These are phyloP conservation scores for Boletus bicolor DNA, from an alignment of 768 basidiomycete genomes.

Conservation along the genomic window DNA sequence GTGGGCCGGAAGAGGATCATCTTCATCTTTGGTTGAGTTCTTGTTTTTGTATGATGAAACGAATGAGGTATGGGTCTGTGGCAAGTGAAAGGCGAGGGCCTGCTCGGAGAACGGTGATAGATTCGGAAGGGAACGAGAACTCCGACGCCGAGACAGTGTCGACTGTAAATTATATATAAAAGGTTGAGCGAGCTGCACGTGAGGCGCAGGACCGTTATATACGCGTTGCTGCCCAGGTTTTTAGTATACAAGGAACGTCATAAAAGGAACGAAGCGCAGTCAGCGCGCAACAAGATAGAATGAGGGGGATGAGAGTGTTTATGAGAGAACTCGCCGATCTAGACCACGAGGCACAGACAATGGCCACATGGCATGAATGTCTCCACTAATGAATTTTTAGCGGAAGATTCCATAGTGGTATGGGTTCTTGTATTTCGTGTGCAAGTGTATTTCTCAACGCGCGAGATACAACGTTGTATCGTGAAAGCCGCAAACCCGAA, in stretches of 20 bases:
- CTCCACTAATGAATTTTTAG: neutral
- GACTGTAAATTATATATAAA: neutral
- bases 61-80: neutral
- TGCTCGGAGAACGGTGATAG: constrained; percentile 5
- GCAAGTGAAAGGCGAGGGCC: constrained; percentile 9
- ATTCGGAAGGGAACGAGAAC: neutral
- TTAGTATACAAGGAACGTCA: constrained; percentile 15
- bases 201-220: constrained; percentile 6
- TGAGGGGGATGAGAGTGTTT: neutral
- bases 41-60: neutral
- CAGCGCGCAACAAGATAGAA: neutral
- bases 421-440: constrained; percentile 13
- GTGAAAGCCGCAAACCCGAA: no score
- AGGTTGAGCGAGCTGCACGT: neutral
- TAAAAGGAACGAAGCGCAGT: constrained; percentile 9
- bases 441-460: neutral
- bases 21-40: constrained; percentile 10
- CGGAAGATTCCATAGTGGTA: neutral
- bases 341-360: neutral
- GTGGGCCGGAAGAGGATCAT: constrained; percentile 24
- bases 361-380: neutral
- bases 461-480: constrained; percentile 3
- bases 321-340: neutral
- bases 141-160: neutral
- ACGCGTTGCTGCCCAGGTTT: neutral